A percentile compares a stretch with the other conserved stretches of the same genome.
These are phyloP conservation scores for Penicillium cinerascens DNA, from an alignment of 495 filamentous ascomycete genomes.

Conservation along the genomic window DNA sequence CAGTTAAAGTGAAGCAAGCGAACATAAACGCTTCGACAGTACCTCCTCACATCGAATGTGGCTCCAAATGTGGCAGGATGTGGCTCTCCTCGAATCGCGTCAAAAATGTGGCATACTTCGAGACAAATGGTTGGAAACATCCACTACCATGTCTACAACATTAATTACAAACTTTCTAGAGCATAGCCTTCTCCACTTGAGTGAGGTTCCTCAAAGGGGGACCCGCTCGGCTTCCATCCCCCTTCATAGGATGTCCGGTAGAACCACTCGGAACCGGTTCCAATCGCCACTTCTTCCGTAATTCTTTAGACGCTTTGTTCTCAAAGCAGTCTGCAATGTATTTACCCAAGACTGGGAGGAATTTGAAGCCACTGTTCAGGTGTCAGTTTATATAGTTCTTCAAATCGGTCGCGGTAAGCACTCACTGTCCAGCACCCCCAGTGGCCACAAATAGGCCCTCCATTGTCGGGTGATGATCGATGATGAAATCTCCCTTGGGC, in stretches of 20 bases:
- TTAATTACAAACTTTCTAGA: constrained; percentile 5
- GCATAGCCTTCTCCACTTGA: constrained; percentile 22
- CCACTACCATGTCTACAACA: background rate
- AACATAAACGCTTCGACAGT: background rate
- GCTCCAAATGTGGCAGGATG: background rate
- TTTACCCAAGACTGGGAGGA: constrained; percentile 71
- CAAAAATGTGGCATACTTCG: background rate
- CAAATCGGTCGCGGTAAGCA: background rate
- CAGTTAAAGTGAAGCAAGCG: background rate
- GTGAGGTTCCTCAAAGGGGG: constrained; percentile 26
- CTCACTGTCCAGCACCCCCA: constrained; percentile 69
- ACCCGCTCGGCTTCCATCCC: constrained; percentile 33
- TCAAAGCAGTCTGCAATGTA: constrained; percentile 62
- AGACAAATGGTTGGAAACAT: too few relatives aligned
- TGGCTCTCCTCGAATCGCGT: background rate
- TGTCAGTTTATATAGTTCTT: constrained; percentile 1
- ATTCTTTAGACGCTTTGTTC: constrained; percentile 42
- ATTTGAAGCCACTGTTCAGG: constrained; percentile 63
- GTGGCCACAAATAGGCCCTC: constrained; percentile 67
- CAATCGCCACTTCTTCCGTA: constrained; percentile 59
- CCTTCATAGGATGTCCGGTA: constrained; percentile 17
- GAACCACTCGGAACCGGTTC: constrained; percentile 7
- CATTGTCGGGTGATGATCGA: constrained; percentile 63
- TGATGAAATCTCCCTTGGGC: constrained; percentile 67
- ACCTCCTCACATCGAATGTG: background rate